Base-by-base conservation (phyloP, 306 rosid species). In the Prunus campanulata region DNA sequence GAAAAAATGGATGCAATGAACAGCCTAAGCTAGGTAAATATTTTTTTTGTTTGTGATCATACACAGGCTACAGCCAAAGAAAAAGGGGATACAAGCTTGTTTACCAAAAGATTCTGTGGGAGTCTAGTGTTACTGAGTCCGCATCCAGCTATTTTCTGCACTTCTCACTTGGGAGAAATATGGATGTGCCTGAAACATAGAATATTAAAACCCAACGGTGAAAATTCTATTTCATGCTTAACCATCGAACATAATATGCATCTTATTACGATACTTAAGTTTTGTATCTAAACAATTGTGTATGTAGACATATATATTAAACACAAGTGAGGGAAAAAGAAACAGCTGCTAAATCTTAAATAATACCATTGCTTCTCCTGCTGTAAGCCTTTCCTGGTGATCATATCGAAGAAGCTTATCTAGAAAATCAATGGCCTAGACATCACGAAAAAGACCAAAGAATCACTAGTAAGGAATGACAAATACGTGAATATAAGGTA, bases 371-470 rank as follows among this genome's bases (percentile, higher is more conserved):
- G 98, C 98, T 88, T 95, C 98, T 81, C 83, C 87, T 49, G 97
- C 97, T 6, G 98, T 90, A 68, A 92, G 88, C 88, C 98, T 89
- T 76, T 92, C 97, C 73, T 92, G 97, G 84, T 92, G 97, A 85
- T 95, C 97, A 71, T 95, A 95, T 11, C 88, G 88, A 50, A 95
- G 96, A 74, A 90, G 97, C 86, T 90, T 95, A 88, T 92, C 97
- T 63, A 92, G 96, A 88, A 90, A 95, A 90, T 95, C 97, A 60
- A 90, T 87, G 77, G 97, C 97, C 96, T 95, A 87, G 77, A 56
- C 46, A 42, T 72, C 18, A 35, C 3, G 70, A 52, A 66, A 54
- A 5, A 48, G 59, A 66, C 47, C 48, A 70, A 67, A 20, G 63
- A 56, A 61, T 46, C 71, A 60, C 55, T 22, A 15, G 63, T 24